Conservation (phyloP, 805 yeast genomes). For the Candida tammaniensis region DNA sequence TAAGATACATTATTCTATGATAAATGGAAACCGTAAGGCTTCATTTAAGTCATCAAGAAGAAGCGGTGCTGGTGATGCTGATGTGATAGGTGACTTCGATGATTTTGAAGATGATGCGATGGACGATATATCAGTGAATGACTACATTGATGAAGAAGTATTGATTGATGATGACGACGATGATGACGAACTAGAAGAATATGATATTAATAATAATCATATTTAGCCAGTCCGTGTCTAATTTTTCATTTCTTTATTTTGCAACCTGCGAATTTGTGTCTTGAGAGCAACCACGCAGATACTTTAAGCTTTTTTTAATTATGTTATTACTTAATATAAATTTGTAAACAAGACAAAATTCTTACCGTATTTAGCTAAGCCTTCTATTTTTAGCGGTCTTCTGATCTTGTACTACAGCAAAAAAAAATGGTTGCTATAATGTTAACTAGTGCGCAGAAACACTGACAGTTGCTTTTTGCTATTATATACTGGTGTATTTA, state of each 20-base stretch:
- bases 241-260: too few relatives aligned
- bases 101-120: constrained; percentile 25
- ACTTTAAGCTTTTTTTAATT: too few relatives aligned
- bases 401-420: too few relatives aligned
- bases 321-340: too few relatives aligned
- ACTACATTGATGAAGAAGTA: constrained; percentile 19
- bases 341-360: too few relatives aligned
- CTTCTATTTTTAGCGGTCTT: too few relatives aligned
- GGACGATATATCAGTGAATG: constrained; percentile 17
- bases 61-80: constrained; percentile 9
- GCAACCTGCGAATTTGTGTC: too few relatives aligned
- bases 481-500: not conserved
- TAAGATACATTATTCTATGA: constrained; percentile 34
- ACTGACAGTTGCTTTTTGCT: not conserved
- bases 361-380: too few relatives aligned
- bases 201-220: constrained; percentile 3
- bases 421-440: not conserved
- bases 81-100: constrained; percentile 18
- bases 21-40: constrained; percentile 22
- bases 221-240: not conserved
- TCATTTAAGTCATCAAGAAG: constrained; percentile 11
- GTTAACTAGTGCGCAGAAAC: not conserved
- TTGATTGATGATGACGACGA: constrained; percentile 26
- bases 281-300: too few relatives aligned
- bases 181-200: constrained; percentile 14